phyloP scores from a whole-genome alignment of 2,329 filamentous ascomycete species.

The Cladosporium sp. region DNA sequence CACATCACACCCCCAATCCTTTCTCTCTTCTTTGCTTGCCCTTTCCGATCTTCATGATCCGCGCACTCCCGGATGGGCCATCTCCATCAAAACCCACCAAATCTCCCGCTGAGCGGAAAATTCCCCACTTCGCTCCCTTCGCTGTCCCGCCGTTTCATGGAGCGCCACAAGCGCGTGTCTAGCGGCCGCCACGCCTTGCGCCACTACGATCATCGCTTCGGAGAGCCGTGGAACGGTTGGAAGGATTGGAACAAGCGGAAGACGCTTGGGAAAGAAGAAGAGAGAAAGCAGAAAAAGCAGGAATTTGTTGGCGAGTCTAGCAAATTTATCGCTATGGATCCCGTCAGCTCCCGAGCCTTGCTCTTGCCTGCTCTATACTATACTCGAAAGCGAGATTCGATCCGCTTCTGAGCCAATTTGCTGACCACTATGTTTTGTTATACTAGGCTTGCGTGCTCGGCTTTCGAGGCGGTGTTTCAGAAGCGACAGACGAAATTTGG shows the following conservation, averaged over 20 bases:
- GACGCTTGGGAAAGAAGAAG: not conserved
- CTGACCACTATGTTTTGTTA: not conserved
- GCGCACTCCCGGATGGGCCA: not conserved
- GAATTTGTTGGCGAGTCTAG: not conserved
- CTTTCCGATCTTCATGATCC: conserved; percentile 16
- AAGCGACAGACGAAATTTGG: conserved; percentile 71
- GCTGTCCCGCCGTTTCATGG: conserved; percentile 2
- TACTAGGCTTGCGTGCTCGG: conserved; percentile 65
- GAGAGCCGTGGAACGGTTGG: conserved; percentile 3
- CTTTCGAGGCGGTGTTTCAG: conserved; percentile 68
- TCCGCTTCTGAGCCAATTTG: not conserved
- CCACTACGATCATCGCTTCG: conserved; percentile 14
- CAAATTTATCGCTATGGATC: not conserved
- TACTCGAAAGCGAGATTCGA: not conserved
- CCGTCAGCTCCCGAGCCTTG: not conserved
- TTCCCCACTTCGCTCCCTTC: not conserved
- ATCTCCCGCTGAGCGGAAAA: not conserved
- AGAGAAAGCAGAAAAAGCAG: not conserved
- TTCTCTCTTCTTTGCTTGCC: not conserved
- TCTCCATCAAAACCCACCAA: not conserved
- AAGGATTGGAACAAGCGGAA: not conserved
- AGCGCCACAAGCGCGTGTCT: conserved; percentile 6
- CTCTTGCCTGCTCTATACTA: not conserved
- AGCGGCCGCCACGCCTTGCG: conserved; percentile 16
- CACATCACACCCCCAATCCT: not conserved